phyloP scores from a whole-genome alignment of 768 basidiomycete species.

The Hysterangium stoloniferum region DNA sequence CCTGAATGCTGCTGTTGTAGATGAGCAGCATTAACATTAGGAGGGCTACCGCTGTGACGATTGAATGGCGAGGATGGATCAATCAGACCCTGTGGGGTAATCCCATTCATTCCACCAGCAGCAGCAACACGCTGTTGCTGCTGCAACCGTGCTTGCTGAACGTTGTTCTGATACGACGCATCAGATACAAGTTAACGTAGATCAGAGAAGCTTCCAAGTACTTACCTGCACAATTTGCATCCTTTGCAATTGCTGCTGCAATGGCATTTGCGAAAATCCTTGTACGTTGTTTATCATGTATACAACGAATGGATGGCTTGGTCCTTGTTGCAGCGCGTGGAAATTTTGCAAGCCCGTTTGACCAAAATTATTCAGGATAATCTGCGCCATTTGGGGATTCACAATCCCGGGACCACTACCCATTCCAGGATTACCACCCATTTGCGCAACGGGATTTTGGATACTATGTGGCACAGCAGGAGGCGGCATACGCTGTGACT shows the following conservation, averaged over 20 bases:
- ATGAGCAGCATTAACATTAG: slow-evolving; percentile 1
- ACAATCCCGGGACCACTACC: neutral
- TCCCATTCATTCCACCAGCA: slow-evolving; percentile 2
- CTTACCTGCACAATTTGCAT: slow-evolving; percentile 46
- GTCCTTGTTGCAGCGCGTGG: slow-evolving; percentile 3
- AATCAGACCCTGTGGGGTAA: neutral
- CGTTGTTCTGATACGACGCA: neutral
- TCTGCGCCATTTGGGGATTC: neutral
- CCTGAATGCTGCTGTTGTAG: neutral
- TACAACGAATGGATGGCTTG: slow-evolving; percentile 44
- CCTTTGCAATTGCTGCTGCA: slow-evolving; percentile 52
- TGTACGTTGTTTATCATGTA: slow-evolving; percentile 46
- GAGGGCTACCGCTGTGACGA: slow-evolving; percentile 8
- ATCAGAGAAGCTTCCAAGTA: neutral
- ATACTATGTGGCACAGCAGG: neutral
- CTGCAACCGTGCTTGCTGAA: slow-evolving; percentile 3
- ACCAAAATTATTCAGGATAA: neutral
- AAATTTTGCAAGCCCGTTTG: slow-evolving; percentile 8
- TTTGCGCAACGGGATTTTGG: neutral
- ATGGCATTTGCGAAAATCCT: slow-evolving; percentile 43
- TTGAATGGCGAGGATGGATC: slow-evolving; percentile 7
- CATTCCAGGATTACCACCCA: neutral
- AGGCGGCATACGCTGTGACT: neutral
- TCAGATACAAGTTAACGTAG: neutral
- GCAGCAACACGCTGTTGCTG: slow-evolving; percentile 3